Evolutionary conservation across 257 asterid species (phyloP).

Genomic region (Solanum stenotomum): DNA sequence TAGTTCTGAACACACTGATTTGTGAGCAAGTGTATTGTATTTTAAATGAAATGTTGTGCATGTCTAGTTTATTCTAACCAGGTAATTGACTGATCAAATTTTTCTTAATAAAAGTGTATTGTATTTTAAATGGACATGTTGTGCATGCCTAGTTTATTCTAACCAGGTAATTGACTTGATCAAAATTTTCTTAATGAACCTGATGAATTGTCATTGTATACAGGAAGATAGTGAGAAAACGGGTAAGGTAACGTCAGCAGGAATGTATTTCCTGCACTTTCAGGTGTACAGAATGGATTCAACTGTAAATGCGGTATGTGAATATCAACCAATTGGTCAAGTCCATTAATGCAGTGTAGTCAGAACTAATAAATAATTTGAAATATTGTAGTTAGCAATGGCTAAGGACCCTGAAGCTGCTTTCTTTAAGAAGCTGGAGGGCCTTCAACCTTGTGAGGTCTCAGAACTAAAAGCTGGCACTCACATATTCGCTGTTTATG

Average conservation of each 20-base stretch:
- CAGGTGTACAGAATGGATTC: constrained; percentile 99
- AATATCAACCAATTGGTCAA: neutral
- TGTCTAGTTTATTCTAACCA: neutral
- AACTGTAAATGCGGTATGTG: constrained; percentile 90
- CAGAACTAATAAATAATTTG: neutral
- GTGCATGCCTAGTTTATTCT: neutral
- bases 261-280: constrained; percentile 99
- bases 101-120: neutral
- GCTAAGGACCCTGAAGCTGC: constrained; percentile 99
- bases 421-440: constrained; percentile 94
- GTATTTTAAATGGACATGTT: neutral
- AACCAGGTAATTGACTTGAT: neutral
- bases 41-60: neutral
- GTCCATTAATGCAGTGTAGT: neutral
- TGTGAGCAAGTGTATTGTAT: neutral
- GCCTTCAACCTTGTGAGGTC: constrained; percentile 99
- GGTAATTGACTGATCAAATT: neutral
- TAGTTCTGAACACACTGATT: neutral
- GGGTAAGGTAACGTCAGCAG: constrained; percentile 88
- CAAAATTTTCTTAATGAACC: constrained; percentile 4
- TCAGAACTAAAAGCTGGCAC: constrained; percentile 95
- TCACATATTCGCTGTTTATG: constrained; percentile 98
- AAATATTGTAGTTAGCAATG: constrained; percentile 35
- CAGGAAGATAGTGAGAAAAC: constrained; percentile 99
- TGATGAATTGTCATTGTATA: constrained; percentile 1